phyloP scores from a whole-genome alignment of 2,329 filamentous ascomycete species.

The Gnomoniopsis smithogilvyi region DNA sequence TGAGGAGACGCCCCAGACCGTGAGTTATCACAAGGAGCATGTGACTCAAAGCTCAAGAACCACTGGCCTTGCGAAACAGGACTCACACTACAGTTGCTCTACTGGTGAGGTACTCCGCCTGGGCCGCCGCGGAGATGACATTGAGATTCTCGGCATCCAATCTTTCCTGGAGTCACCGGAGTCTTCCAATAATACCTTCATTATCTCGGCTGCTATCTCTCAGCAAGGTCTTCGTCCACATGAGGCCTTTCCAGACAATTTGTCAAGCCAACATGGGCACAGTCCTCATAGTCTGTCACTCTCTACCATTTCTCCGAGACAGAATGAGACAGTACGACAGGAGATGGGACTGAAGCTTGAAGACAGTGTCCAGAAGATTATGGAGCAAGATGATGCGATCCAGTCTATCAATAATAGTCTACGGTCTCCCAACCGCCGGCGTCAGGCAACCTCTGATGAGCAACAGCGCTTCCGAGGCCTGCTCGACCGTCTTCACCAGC shows the following conservation, averaged over 20 bases:
- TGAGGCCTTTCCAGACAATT: background rate
- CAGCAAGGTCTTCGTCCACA: background rate
- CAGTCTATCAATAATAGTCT: slow-evolving; percentile 1
- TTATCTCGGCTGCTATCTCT: slow-evolving; percentile 12
- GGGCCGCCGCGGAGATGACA: slow-evolving; percentile 2
- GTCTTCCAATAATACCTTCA: slow-evolving; percentile 5
- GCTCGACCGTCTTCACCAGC: slow-evolving; percentile 8
- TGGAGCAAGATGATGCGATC: slow-evolving; percentile 7
- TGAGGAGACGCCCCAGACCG: background rate
- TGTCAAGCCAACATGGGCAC: background rate
- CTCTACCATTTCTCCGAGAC: background rate
- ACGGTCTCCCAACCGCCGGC: background rate
- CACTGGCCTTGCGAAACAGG: background rate
- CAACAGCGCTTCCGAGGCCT: slow-evolving; percentile 9
- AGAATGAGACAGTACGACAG: background rate
- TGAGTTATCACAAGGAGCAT: background rate
- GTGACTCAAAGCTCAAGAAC: no score
- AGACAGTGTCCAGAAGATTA: background rate
- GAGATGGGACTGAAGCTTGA: background rate
- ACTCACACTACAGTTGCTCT: background rate
- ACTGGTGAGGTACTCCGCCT: background rate
- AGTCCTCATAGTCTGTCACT: background rate
- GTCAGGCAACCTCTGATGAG: slow-evolving; percentile 3
- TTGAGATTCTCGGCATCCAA: slow-evolving; percentile 12
- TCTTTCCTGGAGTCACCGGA: slow-evolving; percentile 1